Base-by-base conservation (phyloP, 2,329 filamentous ascomycete genomes). In the Tolypocladium album region DNA sequence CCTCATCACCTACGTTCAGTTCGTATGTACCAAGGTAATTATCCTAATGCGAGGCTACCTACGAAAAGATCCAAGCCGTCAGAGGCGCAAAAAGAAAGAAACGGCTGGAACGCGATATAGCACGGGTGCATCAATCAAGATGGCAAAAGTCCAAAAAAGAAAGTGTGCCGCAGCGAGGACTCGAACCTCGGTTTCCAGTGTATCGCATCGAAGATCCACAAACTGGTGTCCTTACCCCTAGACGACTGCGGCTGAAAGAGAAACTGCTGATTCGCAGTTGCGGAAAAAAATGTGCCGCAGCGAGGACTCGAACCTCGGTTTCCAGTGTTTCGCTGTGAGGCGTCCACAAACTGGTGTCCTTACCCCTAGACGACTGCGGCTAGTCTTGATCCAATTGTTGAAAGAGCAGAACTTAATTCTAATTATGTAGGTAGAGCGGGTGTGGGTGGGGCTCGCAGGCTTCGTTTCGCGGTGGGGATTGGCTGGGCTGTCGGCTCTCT, bases 181-280 rank as follows among this genome's bases (percentile, higher is more conserved):
- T 69, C 67, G 67, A 68, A 69, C 67, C 67, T 68, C 66, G 64
- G 64, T 68, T 67, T 66, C 63, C 67, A 69, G 67, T 69, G 67
- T 17, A 63, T 63, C 47, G 61, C 45, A 34, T 52, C 36, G 27
- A 27, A 20, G 47, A 15, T 59, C 67, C 67, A 69, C 67, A 69
- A 69, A 69, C 67, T 69, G 63, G 61, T 68, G 65, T 69, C 66
- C 64, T 69, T 50, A 67, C 67, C 67, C 62, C 65, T 69, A 66
- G 65, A 69, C 66, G 64, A 69, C 61, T 65, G 62, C 20, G 50
- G 50, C 50, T 36, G 43, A 45, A 45, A 50, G 27, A 27, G 24
- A 50, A 27, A 27, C 13, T 22, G 47, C 7, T 50, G 24, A 31
- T 47, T 47, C 45, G 45, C 22, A 11, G 47, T 31, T 31, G 24